Percentiles rank a stretch among this genome's conserved stretches.
These are phyloP conservation scores for Curvularia sp. DNA, from an alignment of 2,329 filamentous ascomycete species.

Conservation along the genomic window DNA sequence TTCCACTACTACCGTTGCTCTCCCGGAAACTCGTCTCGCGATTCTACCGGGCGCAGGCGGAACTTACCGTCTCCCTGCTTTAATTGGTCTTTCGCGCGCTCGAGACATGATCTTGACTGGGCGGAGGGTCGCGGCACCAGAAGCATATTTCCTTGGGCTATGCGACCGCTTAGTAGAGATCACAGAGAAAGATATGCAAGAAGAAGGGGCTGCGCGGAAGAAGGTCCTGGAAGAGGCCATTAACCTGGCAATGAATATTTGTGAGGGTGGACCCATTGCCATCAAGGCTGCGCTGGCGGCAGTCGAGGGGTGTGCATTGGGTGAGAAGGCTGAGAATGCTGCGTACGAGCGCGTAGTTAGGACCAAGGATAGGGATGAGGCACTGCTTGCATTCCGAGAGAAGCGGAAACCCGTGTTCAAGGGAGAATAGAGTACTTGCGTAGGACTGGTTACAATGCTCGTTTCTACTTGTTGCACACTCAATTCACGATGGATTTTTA, in stretches of 20 bases:
- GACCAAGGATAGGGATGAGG: conserved; percentile 88
- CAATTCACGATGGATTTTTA: conserved; percentile 25
- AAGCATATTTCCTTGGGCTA: conserved; percentile 90
- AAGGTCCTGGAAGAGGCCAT: conserved; percentile 78
- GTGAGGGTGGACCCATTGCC: conserved; percentile 86
- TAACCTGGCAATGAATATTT: conserved; percentile 81
- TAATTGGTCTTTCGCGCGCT: conserved; percentile 83
- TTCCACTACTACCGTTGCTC: conserved; percentile 76
- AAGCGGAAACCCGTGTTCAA: conserved; percentile 75
- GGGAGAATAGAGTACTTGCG: conserved; percentile 49
- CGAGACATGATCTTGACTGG: conserved; percentile 90
- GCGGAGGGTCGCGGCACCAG: conserved; percentile 78
- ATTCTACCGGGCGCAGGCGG: conserved; percentile 96
- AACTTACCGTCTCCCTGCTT: conserved; percentile 81
- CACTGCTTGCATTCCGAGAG: conserved; percentile 81
- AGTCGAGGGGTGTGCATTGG: conserved; percentile 69
- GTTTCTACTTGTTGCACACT: conserved; percentile 16
- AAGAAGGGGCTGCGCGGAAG: conserved; percentile 64
- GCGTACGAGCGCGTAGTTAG: conserved; percentile 84
- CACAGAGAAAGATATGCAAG: conserved; percentile 61
- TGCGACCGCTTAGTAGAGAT: conserved; percentile 90
- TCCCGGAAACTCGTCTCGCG: conserved; percentile 90
- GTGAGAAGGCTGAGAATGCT: conserved; percentile 80
- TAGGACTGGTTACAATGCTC: neutral
- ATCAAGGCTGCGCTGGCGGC: conserved; percentile 80